Evolutionary conservation across 345 rosid species (phyloP).

Genomic region (Camelina neglecta): DNA sequence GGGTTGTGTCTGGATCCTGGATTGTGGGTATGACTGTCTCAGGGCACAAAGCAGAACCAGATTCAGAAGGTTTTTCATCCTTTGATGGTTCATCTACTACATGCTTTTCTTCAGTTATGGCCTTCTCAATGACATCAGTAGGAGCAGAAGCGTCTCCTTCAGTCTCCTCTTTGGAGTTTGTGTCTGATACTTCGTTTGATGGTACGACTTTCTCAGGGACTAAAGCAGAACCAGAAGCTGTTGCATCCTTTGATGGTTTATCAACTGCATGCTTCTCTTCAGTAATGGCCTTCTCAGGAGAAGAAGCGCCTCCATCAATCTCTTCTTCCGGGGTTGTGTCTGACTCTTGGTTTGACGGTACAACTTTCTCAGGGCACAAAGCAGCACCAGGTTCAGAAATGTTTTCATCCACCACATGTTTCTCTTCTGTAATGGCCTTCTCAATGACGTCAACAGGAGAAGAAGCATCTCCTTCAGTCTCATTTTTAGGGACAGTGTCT

Average conservation of each 20-base stretch:
- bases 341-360: slow-evolving; percentile 18
- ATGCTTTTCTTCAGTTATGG: slow-evolving; percentile 34
- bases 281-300: slow-evolving; percentile 36
- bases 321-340: slow-evolving; percentile 21
- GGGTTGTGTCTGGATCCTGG: slow-evolving; percentile 13
- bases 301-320: slow-evolving; percentile 15
- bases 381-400: slow-evolving; percentile 13
- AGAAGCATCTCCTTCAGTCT: slow-evolving; percentile 22
- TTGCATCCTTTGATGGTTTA: slow-evolving; percentile 35
- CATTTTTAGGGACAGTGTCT: slow-evolving; percentile 22
- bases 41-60: slow-evolving; percentile 10
- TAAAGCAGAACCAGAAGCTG: background rate
- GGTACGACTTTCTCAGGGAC: slow-evolving; percentile 16
- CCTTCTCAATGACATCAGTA: slow-evolving; percentile 28
- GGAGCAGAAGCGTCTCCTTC: slow-evolving; percentile 19
- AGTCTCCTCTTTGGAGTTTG: slow-evolving; percentile 14
- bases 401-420: slow-evolving; percentile 29
- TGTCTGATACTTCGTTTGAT: slow-evolving; percentile 13
- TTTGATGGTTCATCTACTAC: slow-evolving; percentile 38
- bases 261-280: slow-evolving; percentile 31
- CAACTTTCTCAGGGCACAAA: slow-evolving; percentile 16
- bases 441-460: slow-evolving; percentile 24
- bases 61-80: slow-evolving; percentile 27
- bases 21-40: slow-evolving; percentile 6
- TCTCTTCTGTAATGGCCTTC: slow-evolving; percentile 35